Evolutionary conservation across 228 moss, liverwort and hornwort genomes (phyloP), one percentile per base, ranked within the genome.

Genomic region (Sphagnum fallax): DNA sequence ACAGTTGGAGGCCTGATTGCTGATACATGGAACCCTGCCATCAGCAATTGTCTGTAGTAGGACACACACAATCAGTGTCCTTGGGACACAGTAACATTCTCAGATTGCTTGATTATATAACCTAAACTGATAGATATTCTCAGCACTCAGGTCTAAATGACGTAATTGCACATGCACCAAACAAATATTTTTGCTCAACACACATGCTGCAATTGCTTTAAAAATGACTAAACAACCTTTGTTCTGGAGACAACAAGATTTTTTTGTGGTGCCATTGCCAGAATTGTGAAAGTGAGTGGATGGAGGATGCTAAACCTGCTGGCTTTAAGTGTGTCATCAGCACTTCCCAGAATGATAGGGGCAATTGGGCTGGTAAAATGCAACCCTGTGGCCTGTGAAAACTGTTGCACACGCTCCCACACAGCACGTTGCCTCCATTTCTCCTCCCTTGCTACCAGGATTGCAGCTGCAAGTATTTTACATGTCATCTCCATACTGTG

Each of bases 1-100:
- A 98, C 98, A 55, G 94, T 89, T 4, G 98, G 98, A 73, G 98
- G 98, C 52, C 98, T 81, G 13, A 98, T 98, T 52, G 98, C 90
- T 65, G 93, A 86, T 16, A 94, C 98, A 73, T 98, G 98, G 65
- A 98, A 98, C 53, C 98, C 94, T 70, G 82, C 77, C 65, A 67
- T 89, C 6, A 98, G 81, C 68, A 98, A 72, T 67, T 88, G 82
- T 81, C 96, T 97, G 90, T 75, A 84, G 65, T 72, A 72, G 59
- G 52, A 67, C 15, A 51, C 52, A 77, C 32, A 32, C 18, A 70
- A 50, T 49, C 1, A 32, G 10, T 48, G 8, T 49, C 49, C 5
- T 16, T 49, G 14, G 51, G 16, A 9, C 15, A 15, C 70, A 32
- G 18, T 13, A 49, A 10, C 12, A 16, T 62, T 12, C 62, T 48